Evolutionary conservation across 208 protist species (phyloP), one percentile per base, ranked within the genome.

Genomic region (Wallacemonas collosoma): DNA sequence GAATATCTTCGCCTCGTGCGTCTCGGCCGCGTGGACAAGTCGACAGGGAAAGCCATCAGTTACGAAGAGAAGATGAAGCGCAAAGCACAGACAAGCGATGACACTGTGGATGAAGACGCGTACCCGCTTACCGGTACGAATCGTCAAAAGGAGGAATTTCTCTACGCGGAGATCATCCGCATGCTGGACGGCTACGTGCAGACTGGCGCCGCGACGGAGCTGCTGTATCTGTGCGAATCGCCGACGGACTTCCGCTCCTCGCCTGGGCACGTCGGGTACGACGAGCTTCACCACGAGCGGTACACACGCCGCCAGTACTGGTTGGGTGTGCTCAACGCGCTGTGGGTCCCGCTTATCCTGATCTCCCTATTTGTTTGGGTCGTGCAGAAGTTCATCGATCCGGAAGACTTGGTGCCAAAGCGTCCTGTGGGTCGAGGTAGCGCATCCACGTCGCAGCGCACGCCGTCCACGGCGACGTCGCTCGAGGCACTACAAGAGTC

Each of bases 191-290:
- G 78, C 55, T 91, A 79, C 73, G 74, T 72, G 11, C 71, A 26
- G 45, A 54, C 50, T 38, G 86, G 83, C 12, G 63, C 76, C 2
- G 83, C 84, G 2, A 76, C 81, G n/a, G 70, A 71, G 71, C 40
- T 93, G 57, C 54, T 93, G 51, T 58, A 69, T 1, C 65, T 93
- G 53, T 88, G 85, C 57, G 88, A 93, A 62, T 56, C 76, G 44
- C 79, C 83, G n/a, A 60, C 67, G 17, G 51, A 55, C 6, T 93
- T 93, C 54, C 80, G 77, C 12, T 57, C 53, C 54, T 57, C 41
- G n/a, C 51, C 60, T 12, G 81, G 77, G 0, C 88, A 93, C 68
- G 78, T 89, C 45, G 88, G 88, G n/a, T 93, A 90, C 60, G 74
- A 79, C 35, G 85, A 88, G 57, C 51, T 88, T 17, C 81, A 81